Evolutionary conservation across 2,329 filamentous ascomycete genomes (phyloP), one percentile per base, ranked within the genome.

Genomic region (Neofusicoccum ribis): DNA sequence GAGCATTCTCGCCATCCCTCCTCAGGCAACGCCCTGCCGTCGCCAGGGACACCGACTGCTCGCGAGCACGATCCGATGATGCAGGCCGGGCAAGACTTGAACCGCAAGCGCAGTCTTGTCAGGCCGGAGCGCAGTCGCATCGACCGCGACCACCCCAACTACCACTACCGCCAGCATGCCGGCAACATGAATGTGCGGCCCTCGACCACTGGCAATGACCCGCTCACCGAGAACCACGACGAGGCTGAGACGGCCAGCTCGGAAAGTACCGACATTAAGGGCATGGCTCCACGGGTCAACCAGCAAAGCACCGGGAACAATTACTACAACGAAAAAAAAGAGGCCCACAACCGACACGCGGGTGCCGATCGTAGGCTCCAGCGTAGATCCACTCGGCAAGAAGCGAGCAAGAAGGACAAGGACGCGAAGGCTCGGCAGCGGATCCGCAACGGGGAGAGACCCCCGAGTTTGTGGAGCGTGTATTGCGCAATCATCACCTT

Each of bases 401-500:
- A 82, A 34, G 84, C 84, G 8, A 85, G 84, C 72, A 83, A 83
- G 61, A 78, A 81, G 68, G 82, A 84, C 3, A 84, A 86, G 58
- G 85, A 92, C 73, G 86, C 89, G 70, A 85, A 81, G 69, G 80
- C 82, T 71, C 81, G 82, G 37, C 82, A 87, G 71, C 86, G 88
- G 74, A 84, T 86, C 64, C 75, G 84, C 68, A 86, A 90, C 65
- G 81, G 88, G 65, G 84, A 92, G 58, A 86, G 88, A 2, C 92
- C 94, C 2, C 93, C 92, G 0, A 97, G 91, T 73, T 78, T 96
- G 43, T 99, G 95, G 95, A 96, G 93, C 72, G 89, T 96, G 3
- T 99, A 99, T 81, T 99, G 95, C 78, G 90, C 91, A 54, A 87
- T 96, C 68, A 81, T 99, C 69, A 99, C 95, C 0, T 97, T 98